Evolutionary conservation across 2,329 filamentous ascomycete species (phyloP).

Genomic region (Scedosporium apiospermum): DNA sequence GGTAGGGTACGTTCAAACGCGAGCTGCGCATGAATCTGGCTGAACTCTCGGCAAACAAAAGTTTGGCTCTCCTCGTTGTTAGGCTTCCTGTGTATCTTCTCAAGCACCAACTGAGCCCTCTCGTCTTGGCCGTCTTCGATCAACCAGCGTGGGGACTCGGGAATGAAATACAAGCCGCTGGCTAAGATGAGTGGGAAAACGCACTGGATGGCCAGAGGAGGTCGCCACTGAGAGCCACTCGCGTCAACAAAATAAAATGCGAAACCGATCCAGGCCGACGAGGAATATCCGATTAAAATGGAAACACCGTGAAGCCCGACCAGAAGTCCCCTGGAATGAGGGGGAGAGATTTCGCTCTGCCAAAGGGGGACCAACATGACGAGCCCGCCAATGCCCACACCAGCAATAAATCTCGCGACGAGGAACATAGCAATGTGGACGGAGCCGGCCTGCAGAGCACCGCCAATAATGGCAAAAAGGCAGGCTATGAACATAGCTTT

Average conservation of each 20-base stretch:
- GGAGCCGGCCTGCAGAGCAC: conserved; percentile 20
- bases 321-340: not conserved
- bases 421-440: conserved; percentile 12
- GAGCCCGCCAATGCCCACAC: not conserved
- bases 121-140: no score
- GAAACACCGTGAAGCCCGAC: not conserved
- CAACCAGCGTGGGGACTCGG: not conserved
- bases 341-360: not conserved
- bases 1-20: no score
- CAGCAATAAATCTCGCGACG: conserved; percentile 7
- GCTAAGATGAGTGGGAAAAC: no score
- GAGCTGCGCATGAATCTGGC: no score
- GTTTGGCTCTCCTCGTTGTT: no score
- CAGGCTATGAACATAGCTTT: conserved; percentile 27
- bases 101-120: no score
- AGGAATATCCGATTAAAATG: not conserved
- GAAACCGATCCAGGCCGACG: not conserved
- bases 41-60: no score
- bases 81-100: no score
- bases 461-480: conserved; percentile 41
- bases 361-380: not conserved
- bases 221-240: not conserved
- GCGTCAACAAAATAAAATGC: not conserved
- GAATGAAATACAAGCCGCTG: not conserved
- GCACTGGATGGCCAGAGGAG: not conserved